Evolutionary conservation across 1,284 basidiomycete genomes (phyloP), one percentile per base, ranked within the genome.

Genomic region (Apiotrichum porosum): DNA sequence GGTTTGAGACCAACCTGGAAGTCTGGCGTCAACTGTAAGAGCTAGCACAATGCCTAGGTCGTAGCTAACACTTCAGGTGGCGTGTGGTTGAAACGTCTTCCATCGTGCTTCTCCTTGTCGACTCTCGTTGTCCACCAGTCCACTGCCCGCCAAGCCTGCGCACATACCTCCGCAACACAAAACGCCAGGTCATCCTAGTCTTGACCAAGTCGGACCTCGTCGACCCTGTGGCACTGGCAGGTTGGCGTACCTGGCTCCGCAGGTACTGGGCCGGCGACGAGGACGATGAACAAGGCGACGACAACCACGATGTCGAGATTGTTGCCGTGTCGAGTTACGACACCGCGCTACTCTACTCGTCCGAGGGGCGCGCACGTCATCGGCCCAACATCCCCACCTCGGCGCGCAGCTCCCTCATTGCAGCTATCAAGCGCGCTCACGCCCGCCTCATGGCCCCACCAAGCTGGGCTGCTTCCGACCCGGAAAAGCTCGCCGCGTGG

Each of bases 1-100:
- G 85, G 65, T 94, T 83, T 67, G 91, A 94, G 70, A 80, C 87
- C 26, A 94, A 94, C 69, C 65, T 93, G 21, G 86, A 93, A 68
- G 90, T 94, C 6, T 94, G 89, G 89, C 75, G 90, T 54, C 90
- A 94, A 73, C 72, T 93, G 82, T 65, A 44, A 60, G 26, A 28
- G 26, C 6, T 23, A 9, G 13, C 18, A 4, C 33, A 9, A 3
- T 35, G 18, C n/a, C n/a, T n/a, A n/a, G n/a, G n/a, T n/a, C n/a
- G n/a, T n/a, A n/a, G n/a, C n/a, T n/a, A n/a, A n/a, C n/a, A n/a
- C n/a, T n/a, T 19, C 56, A 88, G 87, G 60, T 92, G 89, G 89
- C 81, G 88, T 28, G 88, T 91, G 9, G 82, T 83, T 6, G 89
- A 92, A 68, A 83, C 88, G 26, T 88, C 86, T 2, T 81, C 89